phyloP scores from a whole-genome alignment of 805 yeast genomes.

The Metschnikowia lachancei region DNA sequence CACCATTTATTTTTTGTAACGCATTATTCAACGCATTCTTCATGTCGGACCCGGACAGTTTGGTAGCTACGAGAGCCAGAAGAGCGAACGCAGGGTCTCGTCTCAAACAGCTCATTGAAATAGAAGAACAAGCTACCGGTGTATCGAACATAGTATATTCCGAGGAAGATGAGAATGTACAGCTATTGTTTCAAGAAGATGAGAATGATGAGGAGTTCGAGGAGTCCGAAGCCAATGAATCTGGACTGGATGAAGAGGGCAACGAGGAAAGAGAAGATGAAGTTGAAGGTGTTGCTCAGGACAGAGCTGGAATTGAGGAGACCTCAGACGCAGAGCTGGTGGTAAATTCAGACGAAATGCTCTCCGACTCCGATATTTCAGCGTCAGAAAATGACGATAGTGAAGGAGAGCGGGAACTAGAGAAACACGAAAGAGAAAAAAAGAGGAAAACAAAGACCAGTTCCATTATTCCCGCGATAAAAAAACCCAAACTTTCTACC shows the following conservation, averaged over 20 bases:
- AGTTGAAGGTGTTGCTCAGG: slow-evolving; percentile 14
- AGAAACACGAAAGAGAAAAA: slow-evolving; percentile 41
- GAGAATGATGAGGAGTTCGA: slow-evolving; percentile 31
- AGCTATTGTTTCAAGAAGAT: slow-evolving; percentile 61
- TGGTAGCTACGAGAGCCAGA: slow-evolving; percentile 71
- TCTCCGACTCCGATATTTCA: slow-evolving; percentile 54
- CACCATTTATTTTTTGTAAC: background rate
- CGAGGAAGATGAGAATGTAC: slow-evolving; percentile 77
- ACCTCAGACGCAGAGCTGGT: slow-evolving; percentile 17
- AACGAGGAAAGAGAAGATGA: slow-evolving; percentile 25
- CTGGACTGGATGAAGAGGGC: slow-evolving; percentile 37
- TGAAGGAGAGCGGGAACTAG: slow-evolving; percentile 65
- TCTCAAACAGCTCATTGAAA: slow-evolving; percentile 65
- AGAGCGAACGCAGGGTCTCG: slow-evolving; percentile 91
- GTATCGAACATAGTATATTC: slow-evolving; percentile 23
- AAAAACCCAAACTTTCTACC: slow-evolving; percentile 26
- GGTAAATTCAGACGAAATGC: slow-evolving; percentile 46
- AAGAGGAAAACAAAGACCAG: slow-evolving; percentile 24
- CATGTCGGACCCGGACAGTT: slow-evolving; percentile 39
- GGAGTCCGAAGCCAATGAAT: slow-evolving; percentile 24
- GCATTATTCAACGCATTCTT: background rate
- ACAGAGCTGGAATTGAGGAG: slow-evolving; percentile 18
- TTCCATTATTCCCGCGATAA: slow-evolving; percentile 31
- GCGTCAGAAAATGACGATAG: slow-evolving; percentile 58
- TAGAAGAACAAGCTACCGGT: slow-evolving; percentile 54